phyloP scores from a whole-genome alignment of 805 yeast species.

The Yarrowia sp. region DNA sequence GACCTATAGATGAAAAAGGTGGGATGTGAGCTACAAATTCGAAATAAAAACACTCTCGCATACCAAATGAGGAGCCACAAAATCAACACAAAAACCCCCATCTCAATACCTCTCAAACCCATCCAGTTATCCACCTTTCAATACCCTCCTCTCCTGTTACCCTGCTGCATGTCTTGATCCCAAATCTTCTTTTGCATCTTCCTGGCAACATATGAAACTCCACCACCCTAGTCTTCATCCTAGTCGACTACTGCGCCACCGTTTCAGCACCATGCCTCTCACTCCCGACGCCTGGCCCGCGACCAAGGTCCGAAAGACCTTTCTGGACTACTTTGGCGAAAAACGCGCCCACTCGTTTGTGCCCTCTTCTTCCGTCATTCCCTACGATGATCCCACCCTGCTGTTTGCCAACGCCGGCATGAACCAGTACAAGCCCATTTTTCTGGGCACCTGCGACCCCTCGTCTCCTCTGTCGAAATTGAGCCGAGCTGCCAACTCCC shows the following conservation, averaged over 20 bases:
- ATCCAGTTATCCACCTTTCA: too few relatives aligned
- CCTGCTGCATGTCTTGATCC: constrained; percentile 1
- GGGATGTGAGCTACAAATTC: too few relatives aligned
- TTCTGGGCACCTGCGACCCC: constrained; percentile 97
- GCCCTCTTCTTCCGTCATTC: constrained; percentile 93
- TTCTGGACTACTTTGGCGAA: constrained; percentile 77
- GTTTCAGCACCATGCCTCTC: constrained; percentile 27
- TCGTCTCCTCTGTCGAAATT: constrained; percentile 81
- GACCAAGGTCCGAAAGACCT: constrained; percentile 75
- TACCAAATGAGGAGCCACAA: too few relatives aligned
- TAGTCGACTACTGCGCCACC: constrained; percentile 12
- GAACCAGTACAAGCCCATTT: constrained; percentile 98
- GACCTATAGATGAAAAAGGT: too few relatives aligned
- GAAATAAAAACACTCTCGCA: too few relatives aligned
- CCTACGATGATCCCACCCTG: constrained; percentile 97
- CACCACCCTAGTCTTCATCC: constrained; percentile 4
- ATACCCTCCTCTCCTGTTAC: neutral
- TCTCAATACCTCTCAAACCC: too few relatives aligned
- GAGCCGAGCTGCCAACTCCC: constrained; percentile 93
- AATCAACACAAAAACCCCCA: too few relatives aligned
- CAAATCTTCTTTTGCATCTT: constrained; percentile 7
- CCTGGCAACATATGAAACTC: neutral
- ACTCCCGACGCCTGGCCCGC: constrained; percentile 45
- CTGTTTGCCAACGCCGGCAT: constrained; percentile 98
- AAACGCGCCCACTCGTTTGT: constrained; percentile 76